These are phyloP conservation scores for Lunularia cruciata DNA, from an alignment of 225 moss, liverwort and hornwort species.

Conservation along the genomic window DNA sequence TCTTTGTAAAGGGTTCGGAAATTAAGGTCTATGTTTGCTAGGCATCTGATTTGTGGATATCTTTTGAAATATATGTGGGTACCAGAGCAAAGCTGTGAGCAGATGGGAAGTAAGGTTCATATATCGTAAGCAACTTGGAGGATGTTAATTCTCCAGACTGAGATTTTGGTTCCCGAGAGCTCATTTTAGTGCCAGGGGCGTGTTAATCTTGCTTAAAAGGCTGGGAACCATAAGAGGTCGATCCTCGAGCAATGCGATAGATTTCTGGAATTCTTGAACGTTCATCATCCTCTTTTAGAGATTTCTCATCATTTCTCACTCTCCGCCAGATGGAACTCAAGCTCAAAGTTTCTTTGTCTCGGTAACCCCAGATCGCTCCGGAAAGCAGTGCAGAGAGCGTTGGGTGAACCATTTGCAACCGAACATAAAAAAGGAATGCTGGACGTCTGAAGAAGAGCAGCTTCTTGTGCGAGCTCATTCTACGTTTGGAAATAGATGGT, in stretches of 20 bases:
- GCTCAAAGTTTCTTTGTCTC: background rate
- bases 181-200: background rate
- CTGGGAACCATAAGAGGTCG: too few species aligned
- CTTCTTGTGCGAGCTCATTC: conserved; percentile 63
- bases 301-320: background rate
- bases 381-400: conserved; percentile 69
- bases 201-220: background rate
- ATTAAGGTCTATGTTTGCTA: too few species aligned
- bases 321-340: background rate
- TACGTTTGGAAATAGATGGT: conserved; percentile 72
- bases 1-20: too few species aligned
- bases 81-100: background rate
- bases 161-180: background rate
- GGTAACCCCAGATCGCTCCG: conserved; percentile 55
- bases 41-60: too few species aligned
- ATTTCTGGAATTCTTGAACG: too few species aligned
- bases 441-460: conserved; percentile 67
- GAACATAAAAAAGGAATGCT: conserved; percentile 58
- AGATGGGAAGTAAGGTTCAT: conserved; percentile 3
- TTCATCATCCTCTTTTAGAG: too few species aligned
- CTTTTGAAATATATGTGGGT: background rate
- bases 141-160: background rate
- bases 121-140: conserved; percentile 1
- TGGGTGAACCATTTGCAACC: conserved; percentile 73
- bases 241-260: too few species aligned